Evolutionary conservation across 495 filamentous ascomycete species (phyloP).

Genomic region (Lasiosphaeria miniovina): DNA sequence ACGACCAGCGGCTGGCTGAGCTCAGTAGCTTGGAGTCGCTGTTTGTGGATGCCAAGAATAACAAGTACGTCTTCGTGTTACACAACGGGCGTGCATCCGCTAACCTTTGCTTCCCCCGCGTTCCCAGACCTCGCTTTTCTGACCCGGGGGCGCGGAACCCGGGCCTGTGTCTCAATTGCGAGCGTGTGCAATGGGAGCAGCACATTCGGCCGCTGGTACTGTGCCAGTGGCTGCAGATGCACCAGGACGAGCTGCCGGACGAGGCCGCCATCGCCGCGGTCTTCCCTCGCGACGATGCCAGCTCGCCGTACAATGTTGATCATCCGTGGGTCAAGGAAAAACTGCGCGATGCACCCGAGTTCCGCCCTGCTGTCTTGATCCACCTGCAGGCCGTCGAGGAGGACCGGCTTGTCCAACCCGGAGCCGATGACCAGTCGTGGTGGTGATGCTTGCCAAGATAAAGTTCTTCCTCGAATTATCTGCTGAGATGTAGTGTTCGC

Average conservation of each 20-base stretch:
- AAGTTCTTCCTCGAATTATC: too few species aligned
- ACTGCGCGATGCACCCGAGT: conserved; percentile 10
- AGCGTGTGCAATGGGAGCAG: conserved; percentile 14
- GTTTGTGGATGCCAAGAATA: neutral
- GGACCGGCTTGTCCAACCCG: neutral
- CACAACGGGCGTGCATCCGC: too few species aligned
- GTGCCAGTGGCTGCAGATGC: conserved; percentile 11
- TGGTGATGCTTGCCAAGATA: too few species aligned
- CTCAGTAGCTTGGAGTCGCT: conserved; percentile 6
- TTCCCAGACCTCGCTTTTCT: neutral
- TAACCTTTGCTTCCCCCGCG: too few species aligned
- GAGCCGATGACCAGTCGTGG: too few species aligned
- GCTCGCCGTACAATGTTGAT: neutral
- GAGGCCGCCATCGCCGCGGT: neutral
- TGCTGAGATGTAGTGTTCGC: too few species aligned
- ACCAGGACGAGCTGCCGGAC: conserved; percentile 9
- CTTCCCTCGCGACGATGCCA: neutral
- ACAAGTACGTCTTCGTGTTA: too few species aligned
- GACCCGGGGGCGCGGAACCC: conserved; percentile 5
- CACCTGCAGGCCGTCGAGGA: conserved; percentile 4
- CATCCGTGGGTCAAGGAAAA: conserved; percentile 17
- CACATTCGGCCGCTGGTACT: conserved; percentile 4
- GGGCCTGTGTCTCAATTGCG: conserved; percentile 16
- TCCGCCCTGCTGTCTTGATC: conserved; percentile 13
- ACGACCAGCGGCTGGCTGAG: conserved; percentile 13